Base-by-base conservation (phyloP, 2,329 filamentous ascomycete genomes). In the Trichophyton simii region DNA sequence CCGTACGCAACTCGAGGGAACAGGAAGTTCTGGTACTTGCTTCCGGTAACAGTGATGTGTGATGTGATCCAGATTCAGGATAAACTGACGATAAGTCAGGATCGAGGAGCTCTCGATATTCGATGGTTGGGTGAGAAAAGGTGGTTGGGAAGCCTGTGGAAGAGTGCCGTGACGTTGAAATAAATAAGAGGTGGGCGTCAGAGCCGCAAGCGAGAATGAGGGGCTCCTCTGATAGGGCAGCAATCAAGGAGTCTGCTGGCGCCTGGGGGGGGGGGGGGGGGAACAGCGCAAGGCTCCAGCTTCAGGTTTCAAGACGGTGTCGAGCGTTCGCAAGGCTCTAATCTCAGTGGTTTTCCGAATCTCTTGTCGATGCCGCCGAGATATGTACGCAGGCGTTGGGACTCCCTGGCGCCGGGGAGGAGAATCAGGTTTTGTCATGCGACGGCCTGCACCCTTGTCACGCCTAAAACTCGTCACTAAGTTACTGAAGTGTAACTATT, bases 201-300 rank as follows among this genome's bases (percentile, higher is more conserved):
- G 50, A 55, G 50, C 50, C 31, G 15, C 50, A 55, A 55, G 50
- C 50, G 50, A 55, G n/a, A 55, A 55, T 34, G 50, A 55, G 50
- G 50, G 50, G 50, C 50, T 55, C 13, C 18, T 34, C 50, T 55
- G 50, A 34, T 55, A 34, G 50, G 50, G 50, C 50, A 36, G 50
- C 25, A 15, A 34, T 28, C 13, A 55, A 9, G 50, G 31, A 34
- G 25, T 25, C 20, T 50, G 20, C 9, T 50, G 20, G 22, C 46
- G 20, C 20, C 20, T 44, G 41, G 13, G 20, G 22, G 22, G 22
- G 3, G 20, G 3, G 20, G 22, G 22, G 22, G 3, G 20, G 18
- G 18, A 11, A 50, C 46, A 25, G 46, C 46, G 46, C 20, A 50
- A 11, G 46, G 46, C 20, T 50, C 13, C 46, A 22, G 46, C 20